A percentile compares a stretch with the other conserved stretches of the same genome.
Conservation (phyloP, 495 filamentous ascomycete genomes). For the Oleoguttula mirabilis region DNA sequence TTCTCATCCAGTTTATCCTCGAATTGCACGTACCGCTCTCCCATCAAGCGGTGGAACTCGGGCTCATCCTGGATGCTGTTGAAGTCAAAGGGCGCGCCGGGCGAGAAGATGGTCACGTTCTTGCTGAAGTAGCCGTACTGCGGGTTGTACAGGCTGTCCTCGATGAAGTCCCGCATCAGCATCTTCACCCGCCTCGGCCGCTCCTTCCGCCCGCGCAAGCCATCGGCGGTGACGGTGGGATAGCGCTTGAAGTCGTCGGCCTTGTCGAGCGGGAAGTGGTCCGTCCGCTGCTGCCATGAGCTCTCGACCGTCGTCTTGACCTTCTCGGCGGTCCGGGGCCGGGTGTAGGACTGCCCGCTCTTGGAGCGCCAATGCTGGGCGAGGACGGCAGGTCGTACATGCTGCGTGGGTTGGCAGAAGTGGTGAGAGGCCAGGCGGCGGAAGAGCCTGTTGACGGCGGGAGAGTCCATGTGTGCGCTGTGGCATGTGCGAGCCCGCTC, state of each 20-base stretch:
- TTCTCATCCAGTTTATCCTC: constrained; percentile 73
- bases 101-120: constrained; percentile 89
- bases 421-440: constrained; percentile 66
- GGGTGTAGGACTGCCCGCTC: background rate
- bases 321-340: background rate
- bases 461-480: constrained; percentile 79
- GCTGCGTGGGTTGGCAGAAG: constrained; percentile 41
- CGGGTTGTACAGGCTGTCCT: constrained; percentile 95
- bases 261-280: constrained; percentile 60
- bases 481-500: background rate
- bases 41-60: constrained; percentile 64
- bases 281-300: constrained; percentile 70
- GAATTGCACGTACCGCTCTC: constrained; percentile 72
- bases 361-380: constrained; percentile 10
- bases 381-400: constrained; percentile 34
- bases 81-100: constrained; percentile 90
- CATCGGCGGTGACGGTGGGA: constrained; percentile 72
- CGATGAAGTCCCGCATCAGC: constrained; percentile 92
- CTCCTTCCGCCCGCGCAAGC: constrained; percentile 56
- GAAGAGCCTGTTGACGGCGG: constrained; percentile 64
- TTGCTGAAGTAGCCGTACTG: constrained; percentile 97
- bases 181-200: constrained; percentile 87
- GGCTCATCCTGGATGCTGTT: constrained; percentile 64
- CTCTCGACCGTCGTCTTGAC: constrained; percentile 29
- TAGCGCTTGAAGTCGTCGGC: constrained; percentile 64